Evolutionary conservation across 495 filamentous ascomycete species (phyloP), one percentile per base, ranked within the genome.

Genomic region (Tuber brumale): DNA sequence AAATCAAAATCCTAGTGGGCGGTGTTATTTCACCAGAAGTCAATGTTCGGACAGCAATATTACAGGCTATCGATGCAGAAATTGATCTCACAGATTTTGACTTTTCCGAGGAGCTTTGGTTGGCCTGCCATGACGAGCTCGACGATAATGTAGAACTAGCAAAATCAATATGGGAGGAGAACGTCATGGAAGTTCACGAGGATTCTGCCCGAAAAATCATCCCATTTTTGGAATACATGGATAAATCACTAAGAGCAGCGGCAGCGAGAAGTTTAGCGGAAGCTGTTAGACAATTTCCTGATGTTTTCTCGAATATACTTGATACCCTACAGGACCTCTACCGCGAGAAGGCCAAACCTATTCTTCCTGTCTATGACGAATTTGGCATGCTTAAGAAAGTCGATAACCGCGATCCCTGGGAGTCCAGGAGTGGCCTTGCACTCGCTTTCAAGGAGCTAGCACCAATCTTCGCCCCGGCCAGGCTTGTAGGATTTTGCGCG

Each of bases 121-220:
- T 99, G 37, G 91, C 90, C 72, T 95, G 89, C 83, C 94, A 98
- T 81, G 95, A 99, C 76, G 92, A 95, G 75, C 89, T 92, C 0
- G 90, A 93, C 19, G 95, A 97, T 81, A 97, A 98, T 79, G 88
- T 86, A 9, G 93, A 97, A 51, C 86, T 97, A 43, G 95, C 91
- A 2, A 88, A 88, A 42, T 89, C 92, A 0, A 97, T 98, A 48
- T 98, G 96, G 95, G 93, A 97, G 83, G 95, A 96, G 76, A 97
- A 94, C 82, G 92, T 88, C 1, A 89, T 99, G 70, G 85, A 94
- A 77, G 84, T 92, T n/a, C 81, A 83, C 0, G 87, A 90, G 72
- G 87, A 91, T 7, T 84, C 90, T 5, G 87, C 93, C 3, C 89
- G 88, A 70, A 87, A 86, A 75, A 90, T 94, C 79, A 86, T 95